These are phyloP conservation scores for Orychophragmus violaceus DNA, from an alignment of 345 rosid genomes.

Conservation along the genomic window DNA sequence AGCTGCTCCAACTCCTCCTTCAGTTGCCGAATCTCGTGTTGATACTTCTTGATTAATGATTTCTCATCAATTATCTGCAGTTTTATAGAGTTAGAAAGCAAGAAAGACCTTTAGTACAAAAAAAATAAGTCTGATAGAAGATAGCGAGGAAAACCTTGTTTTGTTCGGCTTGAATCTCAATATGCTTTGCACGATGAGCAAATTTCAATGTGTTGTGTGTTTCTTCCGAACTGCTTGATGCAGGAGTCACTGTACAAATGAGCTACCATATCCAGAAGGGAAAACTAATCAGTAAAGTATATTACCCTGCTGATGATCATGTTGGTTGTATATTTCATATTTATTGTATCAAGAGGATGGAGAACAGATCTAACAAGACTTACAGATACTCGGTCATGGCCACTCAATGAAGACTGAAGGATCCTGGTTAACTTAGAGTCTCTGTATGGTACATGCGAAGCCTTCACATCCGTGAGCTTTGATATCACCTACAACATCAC, in stretches of 20 bases:
- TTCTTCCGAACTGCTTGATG: constrained; percentile 94
- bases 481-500: constrained; percentile 71
- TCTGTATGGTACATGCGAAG: constrained; percentile 91
- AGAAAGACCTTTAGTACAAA: neutral
- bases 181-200: constrained; percentile 98
- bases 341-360: constrained; percentile 3
- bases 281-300: constrained; percentile 20
- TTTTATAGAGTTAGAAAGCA: constrained; percentile 19
- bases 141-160: constrained; percentile 60
- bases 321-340: neutral
- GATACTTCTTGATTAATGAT: constrained; percentile 95
- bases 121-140: neutral
- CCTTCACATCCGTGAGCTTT: constrained; percentile 86
- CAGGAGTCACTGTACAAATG: constrained; percentile 96
- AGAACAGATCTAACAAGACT: constrained; percentile 27
- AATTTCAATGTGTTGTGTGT: constrained; percentile 97
- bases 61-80: constrained; percentile 95
- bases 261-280: constrained; percentile 58
- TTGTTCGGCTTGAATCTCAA: constrained; percentile 91
- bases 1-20: constrained; percentile 93
- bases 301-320: neutral
- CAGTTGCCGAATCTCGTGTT: constrained; percentile 79
- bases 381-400: constrained; percentile 99
- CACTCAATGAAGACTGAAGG: constrained; percentile 94
- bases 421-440: constrained; percentile 98